Evolutionary conservation across 768 basidiomycete genomes (phyloP), one percentile per base, ranked within the genome.

Genomic region (Amanita exitialis): DNA sequence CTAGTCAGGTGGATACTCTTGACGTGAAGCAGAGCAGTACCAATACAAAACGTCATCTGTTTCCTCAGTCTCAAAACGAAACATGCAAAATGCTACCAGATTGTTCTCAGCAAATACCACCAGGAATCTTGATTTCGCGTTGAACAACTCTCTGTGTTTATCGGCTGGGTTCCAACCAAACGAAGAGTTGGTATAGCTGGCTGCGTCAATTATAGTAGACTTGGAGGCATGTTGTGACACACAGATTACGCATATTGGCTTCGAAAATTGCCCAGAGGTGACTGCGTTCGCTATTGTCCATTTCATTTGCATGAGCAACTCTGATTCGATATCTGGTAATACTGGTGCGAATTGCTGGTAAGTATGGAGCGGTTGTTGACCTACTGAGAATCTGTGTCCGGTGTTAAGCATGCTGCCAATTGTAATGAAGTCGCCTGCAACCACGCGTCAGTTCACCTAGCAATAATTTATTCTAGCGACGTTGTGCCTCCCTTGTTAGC

Each of bases 51-150:
- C 64, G 51, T 79, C 65, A 53, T 78, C 71, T 4, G 67, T 69
- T 7, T 78, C 71, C 55, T 91, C 90, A 25, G 67, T 60, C 50
- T 90, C 88, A 53, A 91, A 91, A 1, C 88, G 78, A 61, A 90
- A 90, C 66, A 79, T 78, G 13, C 72, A 57, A 53, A 70, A 79
- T 1, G 71, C 76, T 27, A 68, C 54, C 21, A 73, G 35, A 10
- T 53, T 41, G 3, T 13, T 41, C 46, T 56, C 55, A 27, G 35
- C 53, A 13, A 58, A 59, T 34, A 75, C 68, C 20, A 86, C 52
- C 49, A 88, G 60, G 61, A 82, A 87, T 16, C 88, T 78, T 41
- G 83, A 80, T 27, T 70, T 61, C 1, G 58, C 41, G 58, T 82
- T 59, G 57, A 87, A 89, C 32, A 88, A 61, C 59, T 90, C 85